Evolutionary conservation across 2,329 filamentous ascomycete genomes (phyloP).

Genomic region (Colletotrichum costaricense): DNA sequence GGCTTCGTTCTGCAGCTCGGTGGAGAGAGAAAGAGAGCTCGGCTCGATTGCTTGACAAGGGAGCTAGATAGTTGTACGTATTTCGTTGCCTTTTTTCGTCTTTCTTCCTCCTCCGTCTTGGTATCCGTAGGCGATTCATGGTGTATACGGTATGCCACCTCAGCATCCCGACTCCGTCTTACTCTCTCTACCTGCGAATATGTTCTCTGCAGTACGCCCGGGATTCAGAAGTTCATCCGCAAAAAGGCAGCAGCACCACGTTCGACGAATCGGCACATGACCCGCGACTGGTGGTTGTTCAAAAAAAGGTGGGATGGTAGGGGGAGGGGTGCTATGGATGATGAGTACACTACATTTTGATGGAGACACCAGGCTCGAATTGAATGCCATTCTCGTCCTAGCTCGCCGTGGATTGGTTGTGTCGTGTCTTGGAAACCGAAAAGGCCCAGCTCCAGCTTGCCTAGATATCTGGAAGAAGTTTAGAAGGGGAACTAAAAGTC

Average conservation of each 20-base stretch:
- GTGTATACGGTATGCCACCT: no score
- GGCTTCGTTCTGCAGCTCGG: slow-evolving; percentile 6
- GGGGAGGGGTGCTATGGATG: slow-evolving; percentile 8
- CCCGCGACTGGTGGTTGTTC: neutral
- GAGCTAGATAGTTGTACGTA: neutral
- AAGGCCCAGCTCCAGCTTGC: neutral
- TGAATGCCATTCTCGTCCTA: slow-evolving; percentile 19
- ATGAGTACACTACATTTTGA: slow-evolving; percentile 2
- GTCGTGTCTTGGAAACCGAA: neutral
- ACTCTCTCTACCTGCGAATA: neutral
- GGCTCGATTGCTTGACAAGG: slow-evolving; percentile 10
- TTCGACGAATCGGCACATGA: neutral
- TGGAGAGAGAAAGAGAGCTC: neutral
- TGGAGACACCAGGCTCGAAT: slow-evolving; percentile 12
- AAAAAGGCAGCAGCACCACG: neutral
- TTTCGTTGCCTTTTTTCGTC: no score
- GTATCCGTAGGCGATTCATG: no score
- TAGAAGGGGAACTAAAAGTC: neutral
- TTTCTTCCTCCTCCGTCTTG: no score
- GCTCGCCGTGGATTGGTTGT: neutral
- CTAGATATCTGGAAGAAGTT: neutral
- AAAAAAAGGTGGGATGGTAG: neutral
- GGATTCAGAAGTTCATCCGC: neutral
- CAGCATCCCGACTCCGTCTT: neutral
- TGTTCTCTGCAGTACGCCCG: neutral